Evolutionary conservation across 208 protist species (phyloP).

Genomic region (Trypanosoma congolense): DNA sequence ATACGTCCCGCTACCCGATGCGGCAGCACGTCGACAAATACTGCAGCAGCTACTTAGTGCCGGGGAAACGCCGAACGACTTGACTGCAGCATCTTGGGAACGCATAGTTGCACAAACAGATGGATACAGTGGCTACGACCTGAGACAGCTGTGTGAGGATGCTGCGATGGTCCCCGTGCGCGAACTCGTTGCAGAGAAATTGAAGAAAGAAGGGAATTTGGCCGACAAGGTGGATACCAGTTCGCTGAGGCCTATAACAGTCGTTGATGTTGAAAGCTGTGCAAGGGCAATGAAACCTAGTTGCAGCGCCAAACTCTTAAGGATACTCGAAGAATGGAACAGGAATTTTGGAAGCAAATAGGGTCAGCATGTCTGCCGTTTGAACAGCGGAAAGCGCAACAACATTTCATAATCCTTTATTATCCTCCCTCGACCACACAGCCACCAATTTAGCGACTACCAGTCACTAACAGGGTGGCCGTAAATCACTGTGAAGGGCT

Average conservation of each 20-base stretch:
- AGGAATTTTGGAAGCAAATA: constrained; percentile 16
- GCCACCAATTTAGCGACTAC: too few relatives aligned
- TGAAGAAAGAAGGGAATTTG: constrained; percentile 14
- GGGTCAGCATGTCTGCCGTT: too few relatives aligned
- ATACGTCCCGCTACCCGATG: constrained; percentile 76
- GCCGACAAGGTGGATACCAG: not conserved
- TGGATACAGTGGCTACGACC: constrained; percentile 41
- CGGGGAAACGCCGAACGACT: constrained; percentile 34
- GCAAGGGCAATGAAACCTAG: constrained; percentile 11
- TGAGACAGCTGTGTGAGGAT: constrained; percentile 23
- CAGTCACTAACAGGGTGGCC: too few relatives aligned
- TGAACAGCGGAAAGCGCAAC: too few relatives aligned
- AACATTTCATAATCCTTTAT: too few relatives aligned
- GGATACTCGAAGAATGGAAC: constrained; percentile 17
- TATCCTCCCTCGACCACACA: too few relatives aligned
- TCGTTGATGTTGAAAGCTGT: constrained; percentile 18
- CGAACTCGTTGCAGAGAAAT: constrained; percentile 14
- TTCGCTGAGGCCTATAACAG: constrained; percentile 14
- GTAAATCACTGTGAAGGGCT: too few relatives aligned
- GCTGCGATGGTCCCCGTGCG: constrained; percentile 24
- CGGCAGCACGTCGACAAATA: constrained; percentile 27
- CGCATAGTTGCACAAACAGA: constrained; percentile 40
- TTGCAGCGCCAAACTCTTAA: constrained; percentile 18
- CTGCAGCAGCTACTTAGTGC: constrained; percentile 28
- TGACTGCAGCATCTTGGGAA: constrained; percentile 31